Conservation (phyloP, 2,329 filamentous ascomycete species). For the Trematosphaeria pertusa region DNA sequence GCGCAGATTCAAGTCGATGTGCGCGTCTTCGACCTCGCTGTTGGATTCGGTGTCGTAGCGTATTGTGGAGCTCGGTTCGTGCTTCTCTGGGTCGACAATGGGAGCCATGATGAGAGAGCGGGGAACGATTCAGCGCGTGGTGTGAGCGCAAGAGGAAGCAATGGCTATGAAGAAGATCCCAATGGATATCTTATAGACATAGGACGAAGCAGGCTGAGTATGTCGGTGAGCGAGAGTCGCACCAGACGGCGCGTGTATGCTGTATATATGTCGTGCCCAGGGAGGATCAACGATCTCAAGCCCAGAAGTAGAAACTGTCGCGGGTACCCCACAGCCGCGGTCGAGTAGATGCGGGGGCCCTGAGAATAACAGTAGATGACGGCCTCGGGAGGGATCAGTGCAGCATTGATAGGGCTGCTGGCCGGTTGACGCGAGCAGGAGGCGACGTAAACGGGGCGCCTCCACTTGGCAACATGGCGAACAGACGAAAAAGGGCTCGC, state of each 20-base stretch:
- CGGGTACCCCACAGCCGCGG: neutral
- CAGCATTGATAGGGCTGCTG: neutral
- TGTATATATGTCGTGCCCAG: neutral
- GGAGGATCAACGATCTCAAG: no score
- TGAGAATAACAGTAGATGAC: no score
- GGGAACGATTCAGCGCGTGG: neutral
- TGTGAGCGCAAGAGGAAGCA: neutral
- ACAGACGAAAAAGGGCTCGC: neutral
- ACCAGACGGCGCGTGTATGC: neutral
- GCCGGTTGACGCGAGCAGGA: no score
- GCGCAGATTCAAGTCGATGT: constrained; percentile 7
- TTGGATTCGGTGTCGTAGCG: neutral
- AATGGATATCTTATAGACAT: no score
- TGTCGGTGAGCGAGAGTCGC: neutral
- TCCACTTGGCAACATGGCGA: neutral
- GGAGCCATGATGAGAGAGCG: neutral
- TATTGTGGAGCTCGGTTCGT: neutral
- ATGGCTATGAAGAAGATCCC: neutral
- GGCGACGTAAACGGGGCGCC: no score
- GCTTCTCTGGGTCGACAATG: neutral
- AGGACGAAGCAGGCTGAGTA: no score
- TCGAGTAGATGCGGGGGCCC: neutral
- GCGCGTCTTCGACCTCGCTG: neutral
- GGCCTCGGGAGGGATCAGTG: no score
- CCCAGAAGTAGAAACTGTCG: no score